These are phyloP conservation scores for Galerina marginata DNA, from an alignment of 768 basidiomycete species.

Conservation along the genomic window DNA sequence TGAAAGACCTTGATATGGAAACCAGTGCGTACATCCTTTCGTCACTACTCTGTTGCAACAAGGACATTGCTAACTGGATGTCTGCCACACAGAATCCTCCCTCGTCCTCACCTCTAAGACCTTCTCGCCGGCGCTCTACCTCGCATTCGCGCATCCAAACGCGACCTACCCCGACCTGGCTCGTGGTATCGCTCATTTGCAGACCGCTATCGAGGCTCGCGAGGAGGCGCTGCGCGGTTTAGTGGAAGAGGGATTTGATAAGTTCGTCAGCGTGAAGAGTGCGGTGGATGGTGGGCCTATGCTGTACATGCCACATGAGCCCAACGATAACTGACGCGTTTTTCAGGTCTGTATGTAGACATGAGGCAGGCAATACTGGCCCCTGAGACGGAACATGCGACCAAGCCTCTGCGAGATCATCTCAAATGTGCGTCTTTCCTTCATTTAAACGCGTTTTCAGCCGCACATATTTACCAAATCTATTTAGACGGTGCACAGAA, in stretches of 20 bases:
- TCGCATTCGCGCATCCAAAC: constrained; percentile 90
- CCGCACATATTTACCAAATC: background rate
- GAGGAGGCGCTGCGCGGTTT: constrained; percentile 92
- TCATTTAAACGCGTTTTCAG: background rate
- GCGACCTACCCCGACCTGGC: constrained; percentile 92
- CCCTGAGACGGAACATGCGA: constrained; percentile 78
- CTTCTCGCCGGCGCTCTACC: constrained; percentile 93
- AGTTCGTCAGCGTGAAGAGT: constrained; percentile 95
- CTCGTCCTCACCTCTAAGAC: constrained; percentile 88
- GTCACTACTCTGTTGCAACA: background rate
- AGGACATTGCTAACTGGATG: background rate
- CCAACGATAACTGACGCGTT: constrained; percentile 10
- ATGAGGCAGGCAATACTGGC: constrained; percentile 92
- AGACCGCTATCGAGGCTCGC: constrained; percentile 80
- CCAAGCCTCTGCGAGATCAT: constrained; percentile 79
- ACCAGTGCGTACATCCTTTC: constrained; percentile 59
- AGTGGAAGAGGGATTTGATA: constrained; percentile 96
- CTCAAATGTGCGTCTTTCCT: constrained; percentile 68
- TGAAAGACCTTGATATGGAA: constrained; percentile 74
- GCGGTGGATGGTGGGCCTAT: constrained; percentile 81
- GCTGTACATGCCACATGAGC: background rate
- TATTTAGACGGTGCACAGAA: constrained; percentile 79
- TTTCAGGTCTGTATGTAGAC: constrained; percentile 80
- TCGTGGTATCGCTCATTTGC: constrained; percentile 72
- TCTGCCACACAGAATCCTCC: constrained; percentile 61